Evolutionary conservation across 2,329 filamentous ascomycete species (phyloP).

Genomic region (Pseudogymnoascus sp.): DNA sequence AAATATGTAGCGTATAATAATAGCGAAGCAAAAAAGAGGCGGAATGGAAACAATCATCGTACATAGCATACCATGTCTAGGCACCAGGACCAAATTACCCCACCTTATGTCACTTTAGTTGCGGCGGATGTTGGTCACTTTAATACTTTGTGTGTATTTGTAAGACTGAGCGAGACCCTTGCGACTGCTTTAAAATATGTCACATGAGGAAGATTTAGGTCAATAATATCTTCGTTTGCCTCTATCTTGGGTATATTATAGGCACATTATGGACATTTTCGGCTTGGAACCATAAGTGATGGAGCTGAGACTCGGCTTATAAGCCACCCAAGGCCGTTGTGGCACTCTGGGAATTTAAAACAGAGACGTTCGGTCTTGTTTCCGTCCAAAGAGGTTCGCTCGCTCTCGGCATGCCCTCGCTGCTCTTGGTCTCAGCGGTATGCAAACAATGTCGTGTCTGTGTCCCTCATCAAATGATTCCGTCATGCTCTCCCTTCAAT

Average conservation of each 20-base stretch:
- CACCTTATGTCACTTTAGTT: not conserved
- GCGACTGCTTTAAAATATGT: not conserved
- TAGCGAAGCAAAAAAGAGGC: not conserved
- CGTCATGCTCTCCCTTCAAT: constrained; percentile 83
- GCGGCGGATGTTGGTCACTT: not conserved
- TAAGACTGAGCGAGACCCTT: not conserved
- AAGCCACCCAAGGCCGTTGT: not conserved
- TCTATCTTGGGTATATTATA: constrained; percentile 1
- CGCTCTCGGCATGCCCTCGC: not conserved
- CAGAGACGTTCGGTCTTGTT: not conserved
- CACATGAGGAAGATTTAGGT: not conserved
- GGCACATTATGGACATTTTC: not conserved
- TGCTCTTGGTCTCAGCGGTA: not conserved
- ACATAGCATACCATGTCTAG: not conserved
- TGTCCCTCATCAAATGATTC: constrained; percentile 36
- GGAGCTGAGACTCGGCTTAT: not conserved
- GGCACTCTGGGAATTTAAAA: not conserved
- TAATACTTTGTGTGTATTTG: not conserved
- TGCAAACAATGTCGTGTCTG: not conserved
- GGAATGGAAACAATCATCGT: not conserved
- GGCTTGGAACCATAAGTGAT: not conserved
- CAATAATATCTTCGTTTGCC: not conserved
- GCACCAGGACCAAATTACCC: not conserved
- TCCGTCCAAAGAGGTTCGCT: not conserved
- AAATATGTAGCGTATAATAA: not conserved